These are phyloP conservation scores for Botrytis cinerea DNA, from an alignment of 2,329 filamentous ascomycete species.

Conservation along the genomic window DNA sequence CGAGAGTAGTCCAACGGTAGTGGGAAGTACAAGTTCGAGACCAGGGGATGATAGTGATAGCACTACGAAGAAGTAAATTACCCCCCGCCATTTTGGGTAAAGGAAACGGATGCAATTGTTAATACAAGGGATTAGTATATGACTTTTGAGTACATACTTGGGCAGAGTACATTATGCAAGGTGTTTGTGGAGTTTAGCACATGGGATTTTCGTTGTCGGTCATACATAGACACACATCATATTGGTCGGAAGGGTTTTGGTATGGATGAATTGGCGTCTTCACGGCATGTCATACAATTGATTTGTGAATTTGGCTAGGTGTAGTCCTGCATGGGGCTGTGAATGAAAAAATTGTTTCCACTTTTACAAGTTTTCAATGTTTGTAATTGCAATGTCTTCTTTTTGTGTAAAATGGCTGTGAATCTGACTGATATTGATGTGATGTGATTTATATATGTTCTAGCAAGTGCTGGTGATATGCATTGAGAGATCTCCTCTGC, in stretches of 20 bases:
- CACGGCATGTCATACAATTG: background rate
- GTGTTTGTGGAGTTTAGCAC: conserved; percentile 2
- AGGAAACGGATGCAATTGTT: conserved; percentile 1
- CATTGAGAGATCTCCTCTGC: background rate
- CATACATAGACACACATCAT: conserved; percentile 10
- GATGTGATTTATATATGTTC: background rate
- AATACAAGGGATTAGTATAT: conserved; percentile 12
- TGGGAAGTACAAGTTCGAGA: conserved; percentile 36
- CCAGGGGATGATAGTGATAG: conserved; percentile 15
- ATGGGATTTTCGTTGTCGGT: conserved; percentile 6
- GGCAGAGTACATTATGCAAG: conserved; percentile 16
- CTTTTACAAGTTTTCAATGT: background rate
- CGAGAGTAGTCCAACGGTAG: conserved; percentile 38
- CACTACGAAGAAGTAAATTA: background rate
- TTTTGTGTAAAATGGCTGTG: background rate
- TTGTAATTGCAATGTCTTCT: background rate
- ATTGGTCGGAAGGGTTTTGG: background rate
- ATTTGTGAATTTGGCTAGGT: background rate
- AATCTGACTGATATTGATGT: background rate
- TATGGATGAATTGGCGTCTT: background rate
- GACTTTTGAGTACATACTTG: conserved; percentile 19
- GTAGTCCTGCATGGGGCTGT: background rate
- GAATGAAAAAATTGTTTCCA: background rate
- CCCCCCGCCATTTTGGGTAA: background rate
- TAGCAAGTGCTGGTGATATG: background rate